These are phyloP conservation scores for Cyamopsis tetragonoloba DNA, from an alignment of 306 rosid species.

Conservation along the genomic window DNA sequence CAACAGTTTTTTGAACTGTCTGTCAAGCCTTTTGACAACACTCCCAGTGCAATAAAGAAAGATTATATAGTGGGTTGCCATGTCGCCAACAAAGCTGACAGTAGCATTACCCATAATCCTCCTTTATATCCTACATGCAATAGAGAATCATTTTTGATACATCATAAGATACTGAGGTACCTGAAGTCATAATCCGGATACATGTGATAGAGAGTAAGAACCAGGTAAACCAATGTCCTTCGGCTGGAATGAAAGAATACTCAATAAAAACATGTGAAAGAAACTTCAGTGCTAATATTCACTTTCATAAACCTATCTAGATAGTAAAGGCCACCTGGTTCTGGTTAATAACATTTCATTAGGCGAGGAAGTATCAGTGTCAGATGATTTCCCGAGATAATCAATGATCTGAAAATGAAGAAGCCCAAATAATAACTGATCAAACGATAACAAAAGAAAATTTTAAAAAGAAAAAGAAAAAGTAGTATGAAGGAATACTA, in stretches of 20 bases:
- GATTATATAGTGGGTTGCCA: slow-evolving; percentile 95
- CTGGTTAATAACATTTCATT: slow-evolving; percentile 55
- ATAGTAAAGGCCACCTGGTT: slow-evolving; percentile 58
- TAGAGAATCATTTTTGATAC: neutral
- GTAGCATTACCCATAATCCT: slow-evolving; percentile 99
- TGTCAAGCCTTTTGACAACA: slow-evolving; percentile 99
- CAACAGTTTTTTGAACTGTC: slow-evolving; percentile 83
- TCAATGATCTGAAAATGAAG: slow-evolving; percentile 66
- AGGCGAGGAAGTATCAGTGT: slow-evolving; percentile 66
- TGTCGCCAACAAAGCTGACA: slow-evolving; percentile 94
- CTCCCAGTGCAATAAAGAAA: slow-evolving; percentile 66
- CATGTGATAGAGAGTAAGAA: slow-evolving; percentile 87
- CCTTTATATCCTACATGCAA: slow-evolving; percentile 24
- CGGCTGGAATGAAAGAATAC: slow-evolving; percentile 65
- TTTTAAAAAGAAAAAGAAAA: neutral
- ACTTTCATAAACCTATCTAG: slow-evolving; percentile 32
- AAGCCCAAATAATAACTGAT: neutral
- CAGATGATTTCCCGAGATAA: slow-evolving; percentile 78
- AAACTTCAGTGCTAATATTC: slow-evolving; percentile 18
- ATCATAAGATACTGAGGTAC: slow-evolving; percentile 55
- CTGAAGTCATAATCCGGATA: slow-evolving; percentile 98
- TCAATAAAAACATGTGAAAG: slow-evolving; percentile 29
- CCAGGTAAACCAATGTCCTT: slow-evolving; percentile 87
- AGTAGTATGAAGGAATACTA: neutral
- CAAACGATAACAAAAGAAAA: neutral